Base-by-base conservation (phyloP, 1,284 basidiomycete genomes). In the Phylloporus sp. region DNA sequence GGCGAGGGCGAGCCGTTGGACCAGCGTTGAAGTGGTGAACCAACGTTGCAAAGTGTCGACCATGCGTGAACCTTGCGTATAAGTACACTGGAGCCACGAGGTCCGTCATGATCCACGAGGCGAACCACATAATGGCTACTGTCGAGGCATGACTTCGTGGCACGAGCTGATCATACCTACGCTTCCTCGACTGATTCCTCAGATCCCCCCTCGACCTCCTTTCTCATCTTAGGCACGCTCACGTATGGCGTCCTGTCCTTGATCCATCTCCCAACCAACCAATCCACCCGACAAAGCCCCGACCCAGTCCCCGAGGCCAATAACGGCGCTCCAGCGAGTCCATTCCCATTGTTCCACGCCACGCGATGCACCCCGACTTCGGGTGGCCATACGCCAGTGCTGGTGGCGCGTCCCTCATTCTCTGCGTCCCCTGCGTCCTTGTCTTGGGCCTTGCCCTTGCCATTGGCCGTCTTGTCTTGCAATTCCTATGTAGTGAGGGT, bases 211-310 rank as follows among this genome's bases (percentile, higher is more conserved):
- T 71, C 76, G 55, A 83, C 78, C 31, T 76, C 76, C 42, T 63
- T 67, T 61, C 84, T 75, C 66, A 84, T 82, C 8, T 75, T 77
- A 61, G 81, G 76, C 24, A 86, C 74, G 49, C 83, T 80, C 37
- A 80, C 80, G 76, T 92, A 93, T 6, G 90, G 90, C 17, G 87
- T 74, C 67, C 80, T 82, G 50, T 84, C 86, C 51, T 81, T 84
- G 58, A 85, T 78, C 84, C 87, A 93, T 64, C 86, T 77, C 18
- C 93, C 93, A 70, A 82, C 77, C 24, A 95, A 69, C 70, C 86
- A 86, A 71, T 98, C 95, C 7, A 98, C 82, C 53, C 96, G 80
- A 69, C 92, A 95, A 22, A 98, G 76, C 2, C 96, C 95, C n/a
- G 88, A 88, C 4, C 86, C 93, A 6, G 90, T 93, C 0, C 88